Evolutionary conservation across 192 early-diverging fungal species (phyloP), one percentile per base, ranked within the genome.

Genomic region (Jimgerdemannia lactiflua): DNA sequence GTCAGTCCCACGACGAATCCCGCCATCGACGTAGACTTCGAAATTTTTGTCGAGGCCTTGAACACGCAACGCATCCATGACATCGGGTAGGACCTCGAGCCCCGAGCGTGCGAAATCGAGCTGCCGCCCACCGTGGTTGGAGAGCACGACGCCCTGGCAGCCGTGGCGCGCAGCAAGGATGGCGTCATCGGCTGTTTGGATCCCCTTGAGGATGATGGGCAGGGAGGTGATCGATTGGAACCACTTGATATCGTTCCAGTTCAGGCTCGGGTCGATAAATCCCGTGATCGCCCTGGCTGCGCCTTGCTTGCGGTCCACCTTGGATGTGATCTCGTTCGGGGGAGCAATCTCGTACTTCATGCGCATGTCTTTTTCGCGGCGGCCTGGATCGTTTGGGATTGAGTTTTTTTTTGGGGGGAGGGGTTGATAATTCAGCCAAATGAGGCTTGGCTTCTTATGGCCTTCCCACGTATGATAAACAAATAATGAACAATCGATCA

Each of bases 121-220:
- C 82, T 99, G 98, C 4, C 98, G 86, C 19, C 98, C 98, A 68
- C 97, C 98, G 78, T 99, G 98, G 80, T 99, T 99, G 63, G 93
- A 95, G 17, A 99, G 84, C 20, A 98, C 91, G 64, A 99, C 90
- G 65, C 94, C 98, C 19, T 88, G 88, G 69, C 91, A 88, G 7
- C 96, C 97, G 71, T 88, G 72, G 65, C 91, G 67, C 43, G 92
- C 92, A 3, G 98, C 97, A 68, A 94, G 74, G 7, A 91, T 86
- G 42, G 98, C 96, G 84, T 99, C 98, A 49, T 95, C 95, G 39
- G 88, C 94, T 8, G 90, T 92, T 76, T 97, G 87, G 10, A 99
- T 86, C 69, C 98, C 98, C 83, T 99, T 99, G 65, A 98, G 87
- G 4, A 97, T 82, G 43, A 99, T 92, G 17, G 96, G 96, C 84